phyloP scores from a whole-genome alignment of 1,284 basidiomycete species.

The Tremellales sp. region DNA sequence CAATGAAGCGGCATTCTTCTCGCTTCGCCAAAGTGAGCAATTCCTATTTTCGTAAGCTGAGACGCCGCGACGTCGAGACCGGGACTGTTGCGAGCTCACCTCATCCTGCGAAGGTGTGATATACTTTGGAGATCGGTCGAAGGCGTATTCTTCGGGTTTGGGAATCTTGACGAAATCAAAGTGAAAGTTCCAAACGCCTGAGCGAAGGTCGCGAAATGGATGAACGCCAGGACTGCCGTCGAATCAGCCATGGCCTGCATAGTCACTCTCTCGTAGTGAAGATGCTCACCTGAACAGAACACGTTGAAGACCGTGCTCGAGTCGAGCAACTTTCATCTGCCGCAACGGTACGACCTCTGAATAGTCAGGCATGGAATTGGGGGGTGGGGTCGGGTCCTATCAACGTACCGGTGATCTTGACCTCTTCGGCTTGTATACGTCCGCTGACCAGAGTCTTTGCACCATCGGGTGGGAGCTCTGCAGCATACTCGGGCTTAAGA shows the following conservation, averaged over 20 bases:
- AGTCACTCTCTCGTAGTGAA: neutral
- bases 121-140: slow-evolving; percentile 72
- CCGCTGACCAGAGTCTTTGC: neutral
- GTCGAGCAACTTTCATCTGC: slow-evolving; percentile 56
- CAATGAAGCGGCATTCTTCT: slow-evolving; percentile 61
- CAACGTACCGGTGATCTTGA: slow-evolving; percentile 1
- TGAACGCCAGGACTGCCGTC: slow-evolving; percentile 76
- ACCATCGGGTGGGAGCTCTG: neutral
- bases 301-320: slow-evolving; percentile 74
- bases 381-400: no score
- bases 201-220: slow-evolving; percentile 81
- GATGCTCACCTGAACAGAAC: slow-evolving; percentile 73
- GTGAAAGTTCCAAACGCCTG: slow-evolving; percentile 81
- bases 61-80: neutral
- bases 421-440: neutral
- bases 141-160: slow-evolving; percentile 82
- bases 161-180: slow-evolving; percentile 64
- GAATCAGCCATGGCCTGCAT: slow-evolving; percentile 3
- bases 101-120: slow-evolving; percentile 74
- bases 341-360: slow-evolving; percentile 47
- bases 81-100: slow-evolving; percentile 48
- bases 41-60: slow-evolving; percentile 52
- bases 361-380: neutral
- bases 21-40: slow-evolving; percentile 60
- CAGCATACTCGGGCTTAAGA: neutral